Percentiles rank a stretch among this genome's conserved stretches.
These are phyloP conservation scores for Kokia cookei DNA, from an alignment of 441 rosid species.

Conservation along the genomic window DNA sequence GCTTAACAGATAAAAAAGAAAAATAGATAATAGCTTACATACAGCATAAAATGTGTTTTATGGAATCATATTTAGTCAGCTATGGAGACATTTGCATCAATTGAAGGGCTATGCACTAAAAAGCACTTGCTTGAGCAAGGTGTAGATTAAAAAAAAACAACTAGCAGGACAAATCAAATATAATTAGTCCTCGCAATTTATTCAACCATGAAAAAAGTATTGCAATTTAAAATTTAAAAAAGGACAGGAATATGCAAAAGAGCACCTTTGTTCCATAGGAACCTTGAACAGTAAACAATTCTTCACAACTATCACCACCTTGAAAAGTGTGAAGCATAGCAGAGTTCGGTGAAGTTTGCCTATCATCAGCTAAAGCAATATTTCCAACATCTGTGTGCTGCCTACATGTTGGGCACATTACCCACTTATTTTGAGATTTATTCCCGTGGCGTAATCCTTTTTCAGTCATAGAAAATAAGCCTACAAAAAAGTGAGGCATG, in stretches of 20 bases:
- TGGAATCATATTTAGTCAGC: not conserved
- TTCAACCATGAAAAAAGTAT: not conserved
- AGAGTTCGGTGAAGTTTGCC: constrained; percentile 30
- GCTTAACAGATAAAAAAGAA: not conserved
- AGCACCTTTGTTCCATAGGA: constrained; percentile 96
- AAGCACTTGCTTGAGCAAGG: not conserved
- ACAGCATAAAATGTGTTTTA: not conserved
- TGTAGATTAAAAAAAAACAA: not conserved
- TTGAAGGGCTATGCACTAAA: not conserved
- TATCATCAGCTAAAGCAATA: constrained; percentile 82
- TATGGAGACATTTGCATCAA: not conserved
- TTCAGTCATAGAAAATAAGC: constrained; percentile 84
- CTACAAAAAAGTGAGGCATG: constrained; percentile 30
- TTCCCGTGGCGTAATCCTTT: constrained; percentile 32
- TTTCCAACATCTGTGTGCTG: constrained; percentile 82
- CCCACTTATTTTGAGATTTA: constrained; percentile 55
- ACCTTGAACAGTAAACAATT: constrained; percentile 66
- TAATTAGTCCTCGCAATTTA: not conserved
- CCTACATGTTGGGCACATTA: constrained; percentile 93
- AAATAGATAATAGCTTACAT: not conserved
- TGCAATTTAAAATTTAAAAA: not conserved
- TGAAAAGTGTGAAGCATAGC: constrained; percentile 24
- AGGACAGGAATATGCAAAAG: constrained; percentile 4
- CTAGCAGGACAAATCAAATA: not conserved
- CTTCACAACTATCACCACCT: constrained; percentile 46